Percentiles rank a stretch among this genome's conserved stretches.
Conservation (phyloP, 306 rosid species). For the Begonia fuchsioides region DNA sequence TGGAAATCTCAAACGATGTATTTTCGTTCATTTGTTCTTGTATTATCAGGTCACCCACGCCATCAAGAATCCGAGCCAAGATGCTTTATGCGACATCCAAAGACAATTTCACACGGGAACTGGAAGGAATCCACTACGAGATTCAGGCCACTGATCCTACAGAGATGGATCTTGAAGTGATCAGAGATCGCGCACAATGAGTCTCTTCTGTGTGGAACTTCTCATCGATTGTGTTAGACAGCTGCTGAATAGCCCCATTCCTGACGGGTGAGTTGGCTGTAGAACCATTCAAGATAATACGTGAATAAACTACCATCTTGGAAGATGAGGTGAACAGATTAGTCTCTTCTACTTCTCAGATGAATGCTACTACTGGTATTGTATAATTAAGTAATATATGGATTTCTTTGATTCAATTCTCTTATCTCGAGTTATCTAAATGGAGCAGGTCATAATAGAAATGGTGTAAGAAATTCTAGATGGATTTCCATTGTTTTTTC, state of each 20-base stretch:
- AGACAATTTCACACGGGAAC: constrained; percentile 64
- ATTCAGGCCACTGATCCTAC: constrained; percentile 93
- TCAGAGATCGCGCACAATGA: constrained; percentile 80
- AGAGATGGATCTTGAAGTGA: constrained; percentile 90
- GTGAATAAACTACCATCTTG: constrained; percentile 32
- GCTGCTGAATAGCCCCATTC: constrained; percentile 6
- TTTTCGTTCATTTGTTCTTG: too few relatives aligned
- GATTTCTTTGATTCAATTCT: not conserved
- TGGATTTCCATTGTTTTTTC: too few relatives aligned
- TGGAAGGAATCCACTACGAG: constrained; percentile 93
- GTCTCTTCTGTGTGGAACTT: constrained; percentile 10
- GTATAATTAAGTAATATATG: not conserved
- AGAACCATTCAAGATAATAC: not conserved
- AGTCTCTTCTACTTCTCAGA: constrained; percentile 15
- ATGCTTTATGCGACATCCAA: constrained; percentile 89
- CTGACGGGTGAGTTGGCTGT: not conserved
- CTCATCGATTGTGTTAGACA: constrained; percentile 11
- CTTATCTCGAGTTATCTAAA: not conserved
- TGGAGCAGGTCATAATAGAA: too few relatives aligned
- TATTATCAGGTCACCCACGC: constrained; percentile 62
- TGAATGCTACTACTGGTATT: constrained; percentile 15
- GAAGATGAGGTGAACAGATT: constrained; percentile 8
- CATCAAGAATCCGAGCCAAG: constrained; percentile 80
- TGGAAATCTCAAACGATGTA: too few relatives aligned
- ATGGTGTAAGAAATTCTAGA: too few relatives aligned